Evolutionary conservation across 176 grass and related monocot genomes (phyloP).

Genomic region (Poa annua): DNA sequence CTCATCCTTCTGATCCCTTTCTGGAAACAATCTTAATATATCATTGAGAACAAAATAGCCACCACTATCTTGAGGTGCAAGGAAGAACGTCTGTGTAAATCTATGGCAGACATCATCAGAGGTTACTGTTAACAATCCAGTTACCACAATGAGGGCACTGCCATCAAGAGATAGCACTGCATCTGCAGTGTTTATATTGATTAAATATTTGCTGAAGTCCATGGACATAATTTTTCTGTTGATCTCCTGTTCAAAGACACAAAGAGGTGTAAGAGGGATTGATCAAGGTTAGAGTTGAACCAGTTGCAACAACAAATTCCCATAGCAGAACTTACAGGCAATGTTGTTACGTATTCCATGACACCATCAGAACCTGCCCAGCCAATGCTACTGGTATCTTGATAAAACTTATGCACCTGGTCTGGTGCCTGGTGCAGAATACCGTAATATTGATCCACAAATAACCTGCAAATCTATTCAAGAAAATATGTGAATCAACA

Average conservation of each 20-base stretch:
- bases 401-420: constrained; percentile 79
- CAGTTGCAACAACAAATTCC: not conserved
- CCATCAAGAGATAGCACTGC: constrained; percentile 61
- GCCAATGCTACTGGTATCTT: constrained; percentile 69
- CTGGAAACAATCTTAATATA: constrained; percentile 65
- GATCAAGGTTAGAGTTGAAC: not conserved
- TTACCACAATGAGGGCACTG: constrained; percentile 74
- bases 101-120: constrained; percentile 47
- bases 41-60: constrained; percentile 90
- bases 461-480: constrained; percentile 63
- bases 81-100: constrained; percentile 85
- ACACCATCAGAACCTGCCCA: constrained; percentile 54
- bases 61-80: constrained; percentile 81
- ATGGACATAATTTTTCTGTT: constrained; percentile 66
- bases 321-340: constrained; percentile 52
- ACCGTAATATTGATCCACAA: constrained; percentile 87
- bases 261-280: not conserved
- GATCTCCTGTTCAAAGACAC: constrained; percentile 57
- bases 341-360: constrained; percentile 57
- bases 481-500: constrained; percentile 16
- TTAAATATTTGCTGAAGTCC: constrained; percentile 64
- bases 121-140: constrained; percentile 67
- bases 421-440: constrained; percentile 68
- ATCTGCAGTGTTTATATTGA: constrained; percentile 74
- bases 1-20: constrained; percentile 40